Percentiles rank a stretch among this genome's conserved stretches.
Conservation (phyloP, 2,329 filamentous ascomycete genomes). For the Rutstroemia sp. region DNA sequence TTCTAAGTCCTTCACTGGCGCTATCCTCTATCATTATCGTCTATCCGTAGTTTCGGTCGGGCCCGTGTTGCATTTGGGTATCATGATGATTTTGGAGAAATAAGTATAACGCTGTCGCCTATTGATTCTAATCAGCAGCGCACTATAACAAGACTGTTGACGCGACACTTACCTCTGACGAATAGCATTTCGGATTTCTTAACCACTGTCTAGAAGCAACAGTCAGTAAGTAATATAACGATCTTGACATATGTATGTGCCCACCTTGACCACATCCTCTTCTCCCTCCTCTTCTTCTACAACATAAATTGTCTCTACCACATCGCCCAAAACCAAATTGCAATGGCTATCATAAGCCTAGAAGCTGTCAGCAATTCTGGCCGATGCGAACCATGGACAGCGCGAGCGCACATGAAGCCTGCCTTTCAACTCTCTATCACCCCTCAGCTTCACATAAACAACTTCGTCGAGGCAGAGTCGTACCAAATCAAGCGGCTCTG, state of each 20-base stretch:
- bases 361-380: conserved; percentile 6
- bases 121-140: background rate
- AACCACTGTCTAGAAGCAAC: conserved; percentile 64
- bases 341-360: conserved; percentile 98
- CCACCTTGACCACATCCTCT: conserved; percentile 61
- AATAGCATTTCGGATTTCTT: conserved; percentile 99
- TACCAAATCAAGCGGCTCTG: conserved; percentile 93
- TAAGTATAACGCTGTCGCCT: conserved; percentile 69
- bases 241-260: conserved; percentile 15
- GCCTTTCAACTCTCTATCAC: conserved; percentile 91
- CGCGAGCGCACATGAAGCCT: conserved; percentile 73
- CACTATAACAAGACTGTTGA: background rate
- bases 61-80: background rate
- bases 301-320: conserved; percentile 93
- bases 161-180: conserved; percentile 65
- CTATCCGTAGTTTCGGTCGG: no score
- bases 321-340: conserved; percentile 91
- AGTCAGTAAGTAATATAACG: background rate
- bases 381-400: conserved; percentile 11
- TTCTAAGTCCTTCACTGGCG: no score
- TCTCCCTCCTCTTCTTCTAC: conserved; percentile 72
- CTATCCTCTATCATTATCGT: no score
- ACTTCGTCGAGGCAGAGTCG: conserved; percentile 90
- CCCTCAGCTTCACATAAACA: conserved; percentile 93
- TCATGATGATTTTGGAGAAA: conserved; percentile 44